These are phyloP conservation scores for Alloteropsis semialata DNA, from an alignment of 176 grass and related monocot species.

Conservation along the genomic window DNA sequence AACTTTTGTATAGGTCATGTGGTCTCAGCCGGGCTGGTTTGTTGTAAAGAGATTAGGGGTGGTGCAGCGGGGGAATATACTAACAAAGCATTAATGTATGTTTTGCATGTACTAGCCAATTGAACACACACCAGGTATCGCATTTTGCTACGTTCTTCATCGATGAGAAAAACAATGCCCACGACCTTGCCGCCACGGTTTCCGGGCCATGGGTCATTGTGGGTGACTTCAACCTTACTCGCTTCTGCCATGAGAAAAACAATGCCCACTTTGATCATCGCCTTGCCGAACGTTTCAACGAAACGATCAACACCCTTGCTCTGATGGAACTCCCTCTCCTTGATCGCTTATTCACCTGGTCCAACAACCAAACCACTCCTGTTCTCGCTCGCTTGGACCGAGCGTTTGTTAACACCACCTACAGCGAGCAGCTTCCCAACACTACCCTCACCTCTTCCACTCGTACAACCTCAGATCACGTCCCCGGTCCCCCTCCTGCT, in stretches of 20 bases:
- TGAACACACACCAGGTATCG: conserved; percentile 89
- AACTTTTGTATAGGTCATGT: too few relatives aligned
- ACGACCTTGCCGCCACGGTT: accelerated
- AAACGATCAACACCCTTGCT: not conserved
- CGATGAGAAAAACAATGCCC: too few relatives aligned
- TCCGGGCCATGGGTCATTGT: accelerated
- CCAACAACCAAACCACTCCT: not conserved
- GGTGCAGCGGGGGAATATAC: too few relatives aligned
- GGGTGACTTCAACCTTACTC: not conserved
- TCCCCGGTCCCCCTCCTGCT: not conserved
- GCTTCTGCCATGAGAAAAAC: accelerated
- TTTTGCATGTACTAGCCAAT: too few relatives aligned
- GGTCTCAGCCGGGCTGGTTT: too few relatives aligned
- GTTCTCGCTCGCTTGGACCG: not conserved
- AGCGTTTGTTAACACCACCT: not conserved
- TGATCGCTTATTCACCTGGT: not conserved
- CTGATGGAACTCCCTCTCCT: not conserved
- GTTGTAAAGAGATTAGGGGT: too few relatives aligned
- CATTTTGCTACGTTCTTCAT: conserved; percentile 89
- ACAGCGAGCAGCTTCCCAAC: not conserved
- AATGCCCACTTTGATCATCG: accelerated
- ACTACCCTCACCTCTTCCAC: not conserved
- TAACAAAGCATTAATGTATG: too few relatives aligned
- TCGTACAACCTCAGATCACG: too few relatives aligned
- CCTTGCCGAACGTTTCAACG: not conserved